phyloP scores from a whole-genome alignment of 2,329 filamentous ascomycete genomes.

The Xylariales sp. region DNA sequence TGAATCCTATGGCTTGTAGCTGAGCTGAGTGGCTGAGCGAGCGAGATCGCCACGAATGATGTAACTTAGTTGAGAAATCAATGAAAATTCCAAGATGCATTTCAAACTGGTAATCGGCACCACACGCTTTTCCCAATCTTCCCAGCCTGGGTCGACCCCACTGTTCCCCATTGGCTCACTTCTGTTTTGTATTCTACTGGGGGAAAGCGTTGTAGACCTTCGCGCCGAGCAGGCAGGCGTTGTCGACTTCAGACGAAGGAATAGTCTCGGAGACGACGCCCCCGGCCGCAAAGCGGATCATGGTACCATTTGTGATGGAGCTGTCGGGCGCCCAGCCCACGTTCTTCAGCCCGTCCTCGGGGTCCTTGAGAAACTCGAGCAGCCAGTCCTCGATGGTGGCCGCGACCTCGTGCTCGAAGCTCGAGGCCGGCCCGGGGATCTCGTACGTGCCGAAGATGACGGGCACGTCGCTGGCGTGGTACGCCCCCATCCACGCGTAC shows the following conservation, averaged over 20 bases:
- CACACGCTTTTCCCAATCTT: too few relatives aligned
- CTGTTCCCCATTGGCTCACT: too few relatives aligned
- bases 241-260: constrained; percentile 1
- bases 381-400: constrained; percentile 6
- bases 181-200: too few relatives aligned
- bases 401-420: constrained; percentile 10
- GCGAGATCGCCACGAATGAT: too few relatives aligned
- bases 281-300: constrained; percentile 3
- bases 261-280: background rate
- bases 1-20: too few relatives aligned
- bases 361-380: background rate
- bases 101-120: too few relatives aligned
- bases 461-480: constrained; percentile 18
- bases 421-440: constrained; percentile 15
- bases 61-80: too few relatives aligned
- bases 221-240: background rate
- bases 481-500: constrained; percentile 31
- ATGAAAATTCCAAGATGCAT: too few relatives aligned
- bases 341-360: constrained; percentile 2
- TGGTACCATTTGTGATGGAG: background rate
- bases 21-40: too few relatives aligned
- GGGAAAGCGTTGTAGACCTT: constrained; percentile 1
- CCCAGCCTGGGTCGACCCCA: too few relatives aligned
- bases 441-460: constrained; percentile 23
- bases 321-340: constrained; percentile 1